Conservation (phyloP, 1,284 basidiomycete genomes). For the Malassezia psittaci region DNA sequence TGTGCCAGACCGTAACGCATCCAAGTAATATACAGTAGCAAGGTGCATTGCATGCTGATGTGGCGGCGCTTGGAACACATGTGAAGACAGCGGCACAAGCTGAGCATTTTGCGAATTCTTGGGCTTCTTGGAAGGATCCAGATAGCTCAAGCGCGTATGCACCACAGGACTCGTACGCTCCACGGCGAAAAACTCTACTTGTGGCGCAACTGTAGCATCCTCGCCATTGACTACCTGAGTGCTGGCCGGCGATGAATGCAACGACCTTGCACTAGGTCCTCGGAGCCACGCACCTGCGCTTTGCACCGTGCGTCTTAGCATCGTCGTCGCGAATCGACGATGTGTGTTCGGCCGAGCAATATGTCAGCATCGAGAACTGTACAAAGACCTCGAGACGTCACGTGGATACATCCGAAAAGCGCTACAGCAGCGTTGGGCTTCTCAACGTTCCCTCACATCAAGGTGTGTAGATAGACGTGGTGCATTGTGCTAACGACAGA, state of each 20-base stretch:
- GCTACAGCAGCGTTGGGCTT: not conserved
- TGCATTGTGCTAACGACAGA: not conserved
- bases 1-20: constrained; percentile 76
- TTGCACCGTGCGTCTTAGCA: not conserved
- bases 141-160: constrained; percentile 12
- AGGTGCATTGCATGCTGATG: constrained; percentile 86
- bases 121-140: constrained; percentile 12
- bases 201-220: not conserved
- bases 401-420: constrained; percentile 13
- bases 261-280: not conserved
- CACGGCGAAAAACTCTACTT: constrained; percentile 7
- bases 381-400: constrained; percentile 1
- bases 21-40: constrained; percentile 79
- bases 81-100: constrained; percentile 62
- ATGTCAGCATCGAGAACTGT: constrained; percentile 9
- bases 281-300: not conserved
- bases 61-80: constrained; percentile 70
- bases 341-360: not conserved
- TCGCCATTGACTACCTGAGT: not conserved
- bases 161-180: constrained; percentile 13
- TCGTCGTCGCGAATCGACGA: not conserved
- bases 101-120: not conserved
- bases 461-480: not conserved
- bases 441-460: constrained; percentile 15
- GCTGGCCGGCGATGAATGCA: not conserved